These are phyloP conservation scores for Pyronema omphalodes DNA, from an alignment of 495 filamentous ascomycete species.

Conservation along the genomic window DNA sequence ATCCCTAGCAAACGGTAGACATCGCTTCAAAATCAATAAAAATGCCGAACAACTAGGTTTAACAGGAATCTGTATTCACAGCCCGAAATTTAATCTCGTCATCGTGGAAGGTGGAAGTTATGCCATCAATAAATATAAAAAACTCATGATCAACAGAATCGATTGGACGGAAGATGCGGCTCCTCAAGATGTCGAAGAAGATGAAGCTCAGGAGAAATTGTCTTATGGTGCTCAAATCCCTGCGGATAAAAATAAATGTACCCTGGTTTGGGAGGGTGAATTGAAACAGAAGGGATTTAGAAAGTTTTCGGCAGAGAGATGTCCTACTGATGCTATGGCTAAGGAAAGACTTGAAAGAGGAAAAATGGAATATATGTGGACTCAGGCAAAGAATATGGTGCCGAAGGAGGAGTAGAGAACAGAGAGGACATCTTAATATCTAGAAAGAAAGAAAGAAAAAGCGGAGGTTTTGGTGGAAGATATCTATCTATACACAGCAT, in stretches of 20 bases:
- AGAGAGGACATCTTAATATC: background rate
- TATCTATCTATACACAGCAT: no score
- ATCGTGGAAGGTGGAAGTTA: conserved; percentile 81
- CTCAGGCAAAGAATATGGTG: conserved; percentile 51
- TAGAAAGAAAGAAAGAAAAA: no score
- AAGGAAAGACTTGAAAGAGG: conserved; percentile 56
- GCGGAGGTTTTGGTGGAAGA: no score
- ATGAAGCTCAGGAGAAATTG: background rate
- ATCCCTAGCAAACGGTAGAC: conserved; percentile 70
- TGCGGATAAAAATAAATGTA: conserved; percentile 58
- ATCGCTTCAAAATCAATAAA: conserved; percentile 79
- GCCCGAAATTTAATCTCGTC: conserved; percentile 71
- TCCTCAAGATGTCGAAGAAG: conserved; percentile 39
- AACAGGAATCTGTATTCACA: conserved; percentile 72
- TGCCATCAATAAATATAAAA: conserved; percentile 63
- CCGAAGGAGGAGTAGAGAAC: background rate
- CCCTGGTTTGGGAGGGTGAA: conserved; percentile 74
- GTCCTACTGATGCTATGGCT: conserved; percentile 75
- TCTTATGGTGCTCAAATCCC: conserved; percentile 28
- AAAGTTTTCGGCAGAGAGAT: conserved; percentile 68
- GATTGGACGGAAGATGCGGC: conserved; percentile 81
- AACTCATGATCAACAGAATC: conserved; percentile 80
- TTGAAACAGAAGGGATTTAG: conserved; percentile 57
- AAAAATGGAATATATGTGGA: conserved; percentile 95
- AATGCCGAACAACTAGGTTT: conserved; percentile 78